Evolutionary conservation across 257 asterid genomes (phyloP), one percentile per base, ranked within the genome.

Genomic region (Gynochthodes officinalis): DNA sequence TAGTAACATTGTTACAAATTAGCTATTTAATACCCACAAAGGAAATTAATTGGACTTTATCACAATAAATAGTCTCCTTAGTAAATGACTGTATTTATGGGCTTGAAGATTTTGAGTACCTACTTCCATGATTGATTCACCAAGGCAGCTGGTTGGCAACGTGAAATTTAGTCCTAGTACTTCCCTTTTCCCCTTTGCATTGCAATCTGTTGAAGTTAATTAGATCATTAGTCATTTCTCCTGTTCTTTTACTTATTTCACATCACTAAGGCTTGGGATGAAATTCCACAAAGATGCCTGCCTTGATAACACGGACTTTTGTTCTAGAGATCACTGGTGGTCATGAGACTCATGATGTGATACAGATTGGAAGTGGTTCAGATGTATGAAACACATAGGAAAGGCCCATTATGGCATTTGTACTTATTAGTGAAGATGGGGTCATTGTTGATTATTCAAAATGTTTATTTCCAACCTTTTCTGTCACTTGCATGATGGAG

Each of bases 161-260:
- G 6, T 37, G 42, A 37, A 7, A 37, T 37, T 7, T 37, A 37
- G 42, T 37, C 7, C 42, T 3, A 37, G 3, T 37, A 37, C 7
- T 37, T 37, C 7, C 7, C 7, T n/a, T n/a, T n/a, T n/a, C n/a
- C n/a, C n/a, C n/a, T n/a, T 2, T 42, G 48, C 48, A 42, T 50
- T 62, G 67, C 43, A 15, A n/a, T n/a, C n/a, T n/a, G n/a, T n/a
- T n/a, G 19, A 33, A 62, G 59, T 63, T 46, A 66, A 66, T 66
- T 44, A 8, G 25, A 39, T 25, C 15, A 23, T 10, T 28, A 44
- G n/a, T 27, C 25, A 0, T 66, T 65, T 12, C 54, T 46, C 2
- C 53, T n/a, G 5, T 65, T 65, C 15, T 52, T 43, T 15, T 5
- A 6, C 23, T 44, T n/a, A 6, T 25, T 66, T 23, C 7, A 59